Base-by-base conservation (phyloP, 1,284 basidiomycete genomes). In the Ustilago tritici region DNA sequence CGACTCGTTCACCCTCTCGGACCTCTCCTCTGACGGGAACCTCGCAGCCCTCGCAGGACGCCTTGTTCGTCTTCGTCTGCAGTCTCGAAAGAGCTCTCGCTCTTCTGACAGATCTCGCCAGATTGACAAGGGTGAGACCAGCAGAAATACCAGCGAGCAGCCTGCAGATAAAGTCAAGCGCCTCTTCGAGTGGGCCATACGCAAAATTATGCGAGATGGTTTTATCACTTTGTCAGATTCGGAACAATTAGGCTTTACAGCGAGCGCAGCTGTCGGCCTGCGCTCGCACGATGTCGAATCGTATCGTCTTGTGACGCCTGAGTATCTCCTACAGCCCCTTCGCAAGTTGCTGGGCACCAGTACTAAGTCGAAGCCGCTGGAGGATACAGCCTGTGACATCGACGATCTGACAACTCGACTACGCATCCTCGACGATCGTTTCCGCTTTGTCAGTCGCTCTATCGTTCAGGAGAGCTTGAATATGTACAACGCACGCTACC, bases 131-230 rank as follows among this genome's bases (percentile, higher is more conserved):
- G 43, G 19, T 9, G 52, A 31, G 34, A 41, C 17, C 28, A 14
- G 38, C 40, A 40, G 40, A n/a, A 14, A 32, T n/a, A 63, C 58
- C 35, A 31, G 38, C 40, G 72, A 75, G 47, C 63, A 65, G 43
- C 56, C 46, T 11, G 14, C 41, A 41, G 58, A 71, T 10, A 80
- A 77, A 41, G 41, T 66, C 4, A 47, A 47, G 10, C 70, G 74
- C 10, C 59, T 78, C 2, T 78, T 78, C 46, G 62, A 73, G 41
- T 69, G 65, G 64, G 64, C 66, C n/a, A 47, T 75, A 19, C 66
- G 78, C 10, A 72, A 70, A 40, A 79, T 79, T 75, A 61, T 79
- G 70, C 61, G 62, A 19, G 75, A 79, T 31, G 78, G 78, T 31
- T 74, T 70, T 62, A 65, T 79, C 54, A 41, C 52, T n/a, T 52